Percentiles rank a stretch among this genome's conserved stretches.
phyloP scores from a whole-genome alignment of 2,329 filamentous ascomycete species.

The Ophiosphaerella korrae region DNA sequence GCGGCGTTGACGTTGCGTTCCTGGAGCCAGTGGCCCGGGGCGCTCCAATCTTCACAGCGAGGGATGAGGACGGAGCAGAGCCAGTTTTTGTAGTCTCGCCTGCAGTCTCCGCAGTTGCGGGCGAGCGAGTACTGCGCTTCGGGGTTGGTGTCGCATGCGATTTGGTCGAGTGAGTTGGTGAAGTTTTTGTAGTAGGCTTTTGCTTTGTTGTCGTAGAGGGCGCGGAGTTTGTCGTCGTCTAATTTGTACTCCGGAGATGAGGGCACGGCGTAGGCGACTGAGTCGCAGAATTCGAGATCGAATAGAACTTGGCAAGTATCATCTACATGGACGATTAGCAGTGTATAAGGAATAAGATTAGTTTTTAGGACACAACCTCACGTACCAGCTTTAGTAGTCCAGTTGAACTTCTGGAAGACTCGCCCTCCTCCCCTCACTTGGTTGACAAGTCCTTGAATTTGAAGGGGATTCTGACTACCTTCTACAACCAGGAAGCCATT shows the following conservation, averaged over 20 bases:
- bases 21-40: constrained; percentile 57
- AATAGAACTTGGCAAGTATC: constrained; percentile 85
- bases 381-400: constrained; percentile 78
- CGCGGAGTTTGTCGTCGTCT: constrained; percentile 65
- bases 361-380: constrained; percentile 1
- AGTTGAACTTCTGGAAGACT: constrained; percentile 74
- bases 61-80: constrained; percentile 92
- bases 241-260: constrained; percentile 70
- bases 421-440: constrained; percentile 73
- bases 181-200: constrained; percentile 75
- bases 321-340: constrained; percentile 52
- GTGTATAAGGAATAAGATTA: not conserved
- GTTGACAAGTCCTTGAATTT: constrained; percentile 32
- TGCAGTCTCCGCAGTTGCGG: constrained; percentile 76
- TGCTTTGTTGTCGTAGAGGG: constrained; percentile 80
- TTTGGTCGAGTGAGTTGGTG: constrained; percentile 77
- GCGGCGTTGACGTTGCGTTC: constrained; percentile 71
- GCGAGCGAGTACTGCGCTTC: constrained; percentile 82
- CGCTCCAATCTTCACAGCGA: constrained; percentile 83
- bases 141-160: constrained; percentile 78
- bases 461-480: constrained; percentile 60
- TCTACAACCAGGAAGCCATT: constrained; percentile 71
- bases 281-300: constrained; percentile 85
- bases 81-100: constrained; percentile 85
- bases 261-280: constrained; percentile 90